Evolutionary conservation across 2,329 filamentous ascomycete species (phyloP).

Genomic region (Trichoderma sp.): DNA sequence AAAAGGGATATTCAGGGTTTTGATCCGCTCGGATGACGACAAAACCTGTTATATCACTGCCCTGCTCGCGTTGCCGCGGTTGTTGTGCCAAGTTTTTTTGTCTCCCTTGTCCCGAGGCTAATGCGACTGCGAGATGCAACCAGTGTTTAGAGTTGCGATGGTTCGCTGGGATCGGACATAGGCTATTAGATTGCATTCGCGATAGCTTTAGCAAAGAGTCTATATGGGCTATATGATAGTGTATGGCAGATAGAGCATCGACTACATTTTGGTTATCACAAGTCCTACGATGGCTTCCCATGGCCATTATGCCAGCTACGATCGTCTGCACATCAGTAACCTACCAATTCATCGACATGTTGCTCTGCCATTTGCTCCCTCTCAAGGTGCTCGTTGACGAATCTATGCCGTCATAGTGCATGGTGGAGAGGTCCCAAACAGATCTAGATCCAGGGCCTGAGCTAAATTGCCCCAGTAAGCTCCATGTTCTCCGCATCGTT

Average conservation of each 20-base stretch:
- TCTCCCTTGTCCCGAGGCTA: not conserved
- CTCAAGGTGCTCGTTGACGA: not conserved
- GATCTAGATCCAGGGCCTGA: not conserved
- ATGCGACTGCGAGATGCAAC: not conserved
- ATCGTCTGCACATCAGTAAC: not conserved
- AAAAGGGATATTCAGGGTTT: not conserved
- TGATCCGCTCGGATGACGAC: not conserved
- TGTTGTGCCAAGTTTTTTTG: not conserved
- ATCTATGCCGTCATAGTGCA: slow-evolving; percentile 18
- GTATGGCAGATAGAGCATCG: not conserved
- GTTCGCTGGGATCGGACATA: not conserved
- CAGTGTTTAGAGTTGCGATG: not conserved
- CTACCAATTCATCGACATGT: not conserved
- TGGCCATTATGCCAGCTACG: not conserved
- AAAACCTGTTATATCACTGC: not conserved
- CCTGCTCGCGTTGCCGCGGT: not conserved
- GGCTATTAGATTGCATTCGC: not conserved
- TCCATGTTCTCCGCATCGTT: not conserved
- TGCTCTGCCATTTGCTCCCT: not conserved
- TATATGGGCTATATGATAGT: not conserved
- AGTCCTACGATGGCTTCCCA: not conserved
- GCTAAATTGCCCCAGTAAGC: not conserved
- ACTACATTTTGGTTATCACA: not conserved
- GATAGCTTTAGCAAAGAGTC: not conserved
- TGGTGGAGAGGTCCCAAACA: not conserved